phyloP scores from a whole-genome alignment of 805 yeast species.

The Cyberlindnera euphorbiiphila region DNA sequence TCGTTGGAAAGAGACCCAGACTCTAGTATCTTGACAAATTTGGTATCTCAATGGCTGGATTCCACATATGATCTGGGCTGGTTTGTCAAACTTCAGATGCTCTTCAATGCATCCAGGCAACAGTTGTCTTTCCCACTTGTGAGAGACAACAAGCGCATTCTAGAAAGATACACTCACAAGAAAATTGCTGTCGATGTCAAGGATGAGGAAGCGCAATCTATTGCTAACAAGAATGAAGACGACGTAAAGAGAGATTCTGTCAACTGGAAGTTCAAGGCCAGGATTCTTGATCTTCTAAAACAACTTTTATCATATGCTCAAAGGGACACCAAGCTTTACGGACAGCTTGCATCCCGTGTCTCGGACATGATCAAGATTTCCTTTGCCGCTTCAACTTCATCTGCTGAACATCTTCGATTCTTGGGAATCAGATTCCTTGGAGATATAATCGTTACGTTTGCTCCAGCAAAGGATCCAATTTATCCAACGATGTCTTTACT shows the following conservation, averaged over 20 bases:
- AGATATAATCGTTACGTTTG: constrained; percentile 55
- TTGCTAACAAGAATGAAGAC: constrained; percentile 28
- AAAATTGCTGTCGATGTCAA: constrained; percentile 35
- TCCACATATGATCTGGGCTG: constrained; percentile 47
- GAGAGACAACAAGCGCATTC: constrained; percentile 38
- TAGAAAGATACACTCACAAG: constrained; percentile 34
- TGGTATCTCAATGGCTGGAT: constrained; percentile 60
- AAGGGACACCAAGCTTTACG: constrained; percentile 36
- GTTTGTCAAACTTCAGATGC: constrained; percentile 51
- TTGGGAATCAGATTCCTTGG: constrained; percentile 66
- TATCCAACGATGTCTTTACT: constrained; percentile 66
- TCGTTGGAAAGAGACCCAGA: constrained; percentile 44
- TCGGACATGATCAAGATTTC: constrained; percentile 73
- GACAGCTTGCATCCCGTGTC: constrained; percentile 41
- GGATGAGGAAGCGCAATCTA: constrained; percentile 46
- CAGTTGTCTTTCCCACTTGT: constrained; percentile 39
- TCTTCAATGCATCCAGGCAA: constrained; percentile 43
- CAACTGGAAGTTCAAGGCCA: constrained; percentile 50
- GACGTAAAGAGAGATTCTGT: constrained; percentile 44
- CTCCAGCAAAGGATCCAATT: constrained; percentile 64
- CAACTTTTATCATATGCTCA: constrained; percentile 39
- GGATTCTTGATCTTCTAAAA: constrained; percentile 42
- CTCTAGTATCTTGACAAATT: constrained; percentile 39
- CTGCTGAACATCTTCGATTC: constrained; percentile 54
- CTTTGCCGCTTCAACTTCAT: constrained; percentile 76